Conservation (phyloP, 257 asterid genomes). For the Linderniella brevidens region DNA sequence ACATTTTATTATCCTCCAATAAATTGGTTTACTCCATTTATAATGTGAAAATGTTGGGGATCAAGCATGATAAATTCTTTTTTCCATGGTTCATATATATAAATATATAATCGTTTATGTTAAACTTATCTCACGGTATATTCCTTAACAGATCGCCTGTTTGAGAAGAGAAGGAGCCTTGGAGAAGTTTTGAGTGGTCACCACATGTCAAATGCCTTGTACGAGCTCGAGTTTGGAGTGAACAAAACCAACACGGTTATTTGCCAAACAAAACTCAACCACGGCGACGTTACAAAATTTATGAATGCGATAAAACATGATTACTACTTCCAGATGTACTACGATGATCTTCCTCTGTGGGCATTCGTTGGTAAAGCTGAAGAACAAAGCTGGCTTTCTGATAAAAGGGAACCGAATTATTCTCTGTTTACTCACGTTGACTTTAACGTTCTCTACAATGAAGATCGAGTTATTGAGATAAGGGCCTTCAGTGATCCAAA, state of each 20-base stretch:
- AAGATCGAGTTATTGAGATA: slow-evolving; percentile 55
- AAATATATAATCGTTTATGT: not conserved
- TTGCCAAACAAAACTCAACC: slow-evolving; percentile 41
- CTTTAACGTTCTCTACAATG: slow-evolving; percentile 55
- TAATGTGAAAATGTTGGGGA: no score
- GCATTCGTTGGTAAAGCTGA: slow-evolving; percentile 85
- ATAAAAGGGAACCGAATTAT: slow-evolving; percentile 30
- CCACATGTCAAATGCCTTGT: slow-evolving; percentile 37
- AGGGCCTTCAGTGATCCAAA: slow-evolving; percentile 63
- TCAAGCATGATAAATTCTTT: no score
- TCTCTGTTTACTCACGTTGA: slow-evolving; percentile 55
- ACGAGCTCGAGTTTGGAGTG: slow-evolving; percentile 41
- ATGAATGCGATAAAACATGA: slow-evolving; percentile 44
- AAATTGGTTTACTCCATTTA: no score
- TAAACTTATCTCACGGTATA: slow-evolving; percentile 7
- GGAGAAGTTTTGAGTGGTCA: slow-evolving; percentile 76
- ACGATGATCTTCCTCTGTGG: slow-evolving; percentile 88
- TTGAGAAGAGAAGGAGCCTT: slow-evolving; percentile 45
- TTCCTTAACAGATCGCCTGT: slow-evolving; percentile 32
- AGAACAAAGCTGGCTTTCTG: slow-evolving; percentile 28
- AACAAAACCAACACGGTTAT: slow-evolving; percentile 35
- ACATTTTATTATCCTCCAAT: no score
- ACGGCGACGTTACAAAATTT: slow-evolving; percentile 37
- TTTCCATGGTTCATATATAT: no score
- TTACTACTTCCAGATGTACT: slow-evolving; percentile 74